phyloP scores from a whole-genome alignment of 1,284 basidiomycete species.

The Mycosarcoma maydis region DNA sequence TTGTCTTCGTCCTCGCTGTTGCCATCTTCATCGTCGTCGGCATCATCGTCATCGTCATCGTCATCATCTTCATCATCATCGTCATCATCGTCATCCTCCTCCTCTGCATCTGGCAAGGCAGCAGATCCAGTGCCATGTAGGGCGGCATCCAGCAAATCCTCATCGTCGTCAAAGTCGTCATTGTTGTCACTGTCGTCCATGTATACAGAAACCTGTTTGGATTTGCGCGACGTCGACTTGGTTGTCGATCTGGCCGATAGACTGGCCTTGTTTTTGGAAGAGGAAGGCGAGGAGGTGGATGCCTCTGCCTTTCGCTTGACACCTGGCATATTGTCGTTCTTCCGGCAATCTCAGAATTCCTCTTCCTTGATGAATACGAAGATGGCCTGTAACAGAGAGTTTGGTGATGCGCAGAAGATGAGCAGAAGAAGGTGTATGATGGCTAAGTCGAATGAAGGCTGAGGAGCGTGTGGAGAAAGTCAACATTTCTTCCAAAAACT shows the following conservation, averaged over 20 bases:
- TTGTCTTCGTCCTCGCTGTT: constrained; percentile 38
- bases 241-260: constrained; percentile 16
- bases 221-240: constrained; percentile 8
- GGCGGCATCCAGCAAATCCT: constrained; percentile 49
- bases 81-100: constrained; percentile 50
- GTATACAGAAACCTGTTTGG: constrained; percentile 4
- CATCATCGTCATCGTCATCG: too few relatives aligned
- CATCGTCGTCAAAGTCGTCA: constrained; percentile 61
- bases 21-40: constrained; percentile 24
- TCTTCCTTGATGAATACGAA: too few relatives aligned
- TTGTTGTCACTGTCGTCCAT: constrained; percentile 51
- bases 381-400: too few relatives aligned
- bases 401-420: background rate
- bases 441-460: background rate
- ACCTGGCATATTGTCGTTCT: constrained; percentile 38
- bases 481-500: constrained; percentile 26
- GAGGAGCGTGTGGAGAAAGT: constrained; percentile 16
- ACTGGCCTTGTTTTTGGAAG: constrained; percentile 20
- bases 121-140: constrained; percentile 39
- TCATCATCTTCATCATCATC: constrained; percentile 46
- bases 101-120: constrained; percentile 24
- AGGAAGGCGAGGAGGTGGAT: constrained; percentile 16
- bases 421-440: constrained; percentile 1
- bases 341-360: too few relatives aligned
- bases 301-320: constrained; percentile 48